Percentiles rank a stretch among this genome's conserved stretches.
Conservation (phyloP, 805 yeast species). For the Wickerhamomyces chambardii region DNA sequence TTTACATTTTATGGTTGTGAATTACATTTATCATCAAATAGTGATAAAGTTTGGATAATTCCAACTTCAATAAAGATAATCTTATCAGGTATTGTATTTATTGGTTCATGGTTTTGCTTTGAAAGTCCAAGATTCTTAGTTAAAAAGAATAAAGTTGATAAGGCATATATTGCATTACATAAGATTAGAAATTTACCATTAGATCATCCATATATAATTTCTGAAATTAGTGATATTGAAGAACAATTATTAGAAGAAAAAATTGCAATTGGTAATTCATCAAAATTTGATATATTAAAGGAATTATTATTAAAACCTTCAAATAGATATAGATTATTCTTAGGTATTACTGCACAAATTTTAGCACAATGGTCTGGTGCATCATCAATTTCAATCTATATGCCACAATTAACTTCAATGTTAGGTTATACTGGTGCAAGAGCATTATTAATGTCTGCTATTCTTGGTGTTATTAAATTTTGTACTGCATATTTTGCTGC, state of each 20-base stretch:
- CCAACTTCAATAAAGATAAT: constrained; percentile 41
- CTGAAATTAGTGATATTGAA: constrained; percentile 42
- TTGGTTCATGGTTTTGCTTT: constrained; percentile 32
- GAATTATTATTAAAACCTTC: constrained; percentile 29
- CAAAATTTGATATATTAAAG: constrained; percentile 17
- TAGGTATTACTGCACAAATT: constrained; percentile 34
- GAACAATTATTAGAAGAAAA: constrained; percentile 33
- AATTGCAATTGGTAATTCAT: constrained; percentile 16
- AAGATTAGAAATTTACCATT: constrained; percentile 33
- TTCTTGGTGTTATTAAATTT: constrained; percentile 46
- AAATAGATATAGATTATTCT: constrained; percentile 33
- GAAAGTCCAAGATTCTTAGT: constrained; percentile 42
- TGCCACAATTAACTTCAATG: constrained; percentile 40
- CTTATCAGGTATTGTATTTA: constrained; percentile 35
- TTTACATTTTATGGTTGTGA: constrained; percentile 45
- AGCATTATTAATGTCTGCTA: constrained; percentile 37
- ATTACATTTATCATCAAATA: constrained; percentile 26
- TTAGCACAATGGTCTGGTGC: constrained; percentile 57
- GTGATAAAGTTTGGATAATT: constrained; percentile 39
- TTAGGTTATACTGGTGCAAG: constrained; percentile 34
- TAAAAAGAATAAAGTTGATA: constrained; percentile 27
- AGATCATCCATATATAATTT: constrained; percentile 38
- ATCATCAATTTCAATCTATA: constrained; percentile 45
- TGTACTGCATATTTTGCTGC: constrained; percentile 38
- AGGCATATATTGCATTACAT: constrained; percentile 32